Conservation (phyloP, 2,329 filamentous ascomycete species). For the Periconia sp. region DNA sequence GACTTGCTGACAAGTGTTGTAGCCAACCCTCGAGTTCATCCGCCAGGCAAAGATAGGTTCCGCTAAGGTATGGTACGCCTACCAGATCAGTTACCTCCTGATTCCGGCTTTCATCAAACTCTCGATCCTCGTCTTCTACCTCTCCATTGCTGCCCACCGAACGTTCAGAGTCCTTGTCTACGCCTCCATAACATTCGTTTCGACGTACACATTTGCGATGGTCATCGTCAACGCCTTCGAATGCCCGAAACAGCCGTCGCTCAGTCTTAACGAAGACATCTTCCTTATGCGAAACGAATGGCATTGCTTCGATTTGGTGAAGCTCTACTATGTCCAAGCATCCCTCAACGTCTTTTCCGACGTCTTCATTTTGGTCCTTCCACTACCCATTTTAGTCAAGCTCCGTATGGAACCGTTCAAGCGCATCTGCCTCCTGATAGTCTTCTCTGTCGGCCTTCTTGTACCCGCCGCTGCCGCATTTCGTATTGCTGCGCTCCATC, state of each 20-base stretch:
- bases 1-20: background rate
- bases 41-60: constrained; percentile 10
- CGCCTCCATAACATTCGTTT: constrained; percentile 20
- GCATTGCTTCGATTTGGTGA: constrained; percentile 21
- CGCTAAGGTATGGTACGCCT: constrained; percentile 30
- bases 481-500: constrained; percentile 22
- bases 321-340: constrained; percentile 26
- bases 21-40: constrained; percentile 10
- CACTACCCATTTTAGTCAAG: constrained; percentile 28
- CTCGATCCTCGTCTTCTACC: constrained; percentile 33
- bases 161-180: constrained; percentile 25
- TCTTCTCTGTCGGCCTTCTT: constrained; percentile 29
- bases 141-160: constrained; percentile 27
- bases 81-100: constrained; percentile 32
- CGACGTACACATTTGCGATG: constrained; percentile 15
- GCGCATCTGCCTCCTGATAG: constrained; percentile 23
- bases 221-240: constrained; percentile 28
- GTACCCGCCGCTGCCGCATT: constrained; percentile 27
- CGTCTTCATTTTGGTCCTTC: constrained; percentile 26
- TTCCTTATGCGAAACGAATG: constrained; percentile 13
- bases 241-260: constrained; percentile 22
- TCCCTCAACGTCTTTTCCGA: constrained; percentile 32
- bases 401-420: constrained; percentile 30
- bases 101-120: constrained; percentile 31
- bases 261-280: constrained; percentile 19